Percentiles rank a stretch among this genome's conserved stretches.
Evolutionary conservation across 148 eudicot species (phyloP).

Genomic region (Talinum fruticosum): DNA sequence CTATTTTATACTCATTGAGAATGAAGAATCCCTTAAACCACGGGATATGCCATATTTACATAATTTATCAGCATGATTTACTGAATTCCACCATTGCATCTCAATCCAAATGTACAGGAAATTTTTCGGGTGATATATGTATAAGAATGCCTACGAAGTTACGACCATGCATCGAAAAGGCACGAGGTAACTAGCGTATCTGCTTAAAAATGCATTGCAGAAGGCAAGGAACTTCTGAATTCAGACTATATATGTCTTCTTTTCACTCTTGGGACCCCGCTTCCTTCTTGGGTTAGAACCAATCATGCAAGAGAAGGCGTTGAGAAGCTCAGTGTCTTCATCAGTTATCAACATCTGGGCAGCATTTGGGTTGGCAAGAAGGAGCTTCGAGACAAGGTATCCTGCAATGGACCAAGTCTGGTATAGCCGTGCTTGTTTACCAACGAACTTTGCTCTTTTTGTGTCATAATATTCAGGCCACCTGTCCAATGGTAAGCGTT

Average conservation of each 20-base stretch:
- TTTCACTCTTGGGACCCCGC: conserved; percentile 47
- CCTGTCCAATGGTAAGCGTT: conserved; percentile 54
- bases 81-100: background rate
- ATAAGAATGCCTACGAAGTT: background rate
- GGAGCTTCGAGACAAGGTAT: conserved; percentile 62
- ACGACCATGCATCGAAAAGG: background rate
- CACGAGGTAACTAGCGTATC: background rate
- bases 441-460: conserved; percentile 59
- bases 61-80: background rate
- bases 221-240: background rate
- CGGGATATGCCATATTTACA: background rate
- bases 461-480: conserved; percentile 92
- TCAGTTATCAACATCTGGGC: conserved; percentile 49
- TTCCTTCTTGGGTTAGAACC: conserved; percentile 57
- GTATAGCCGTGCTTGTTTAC: conserved; percentile 60
- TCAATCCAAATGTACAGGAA: background rate
- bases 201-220: background rate
- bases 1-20: too few relatives aligned
- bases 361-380: conserved; percentile 51
- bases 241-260: conserved; percentile 57
- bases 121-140: background rate
- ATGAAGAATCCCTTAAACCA: background rate
- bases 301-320: conserved; percentile 59
- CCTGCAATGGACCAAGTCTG: conserved; percentile 91
- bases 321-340: conserved; percentile 63